Base-by-base conservation (phyloP, 179 eudicot species). In the Vitellaria paradoxa region DNA sequence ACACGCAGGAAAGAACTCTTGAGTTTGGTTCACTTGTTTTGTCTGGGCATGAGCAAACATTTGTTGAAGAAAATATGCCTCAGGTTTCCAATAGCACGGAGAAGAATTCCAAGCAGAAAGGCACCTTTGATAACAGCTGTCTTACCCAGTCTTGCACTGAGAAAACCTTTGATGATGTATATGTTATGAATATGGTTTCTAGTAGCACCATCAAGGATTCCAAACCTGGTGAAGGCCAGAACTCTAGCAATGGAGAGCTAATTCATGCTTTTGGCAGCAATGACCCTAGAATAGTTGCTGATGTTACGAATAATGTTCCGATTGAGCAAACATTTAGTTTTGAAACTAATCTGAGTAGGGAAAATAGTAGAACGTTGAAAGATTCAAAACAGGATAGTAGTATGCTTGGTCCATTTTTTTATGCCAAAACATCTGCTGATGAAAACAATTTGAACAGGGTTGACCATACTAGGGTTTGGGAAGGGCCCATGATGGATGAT, bases 341-440 rank as follows among this genome's bases (percentile, higher is more conserved):
- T 76, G 92, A 81, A 62, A 81, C 78, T 66, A 81, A 77, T 78
- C 86, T 84, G 40, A 72, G 79, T 76, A 79, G 86, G 62, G 84
- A 83, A 68, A 83, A 79, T 75, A 76, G 75, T 77, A 79, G 65
- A 74, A 78, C 73, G 45, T 68, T 84, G 70, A 86, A 82, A 57
- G 87, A 85, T 70, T 80, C 83, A 66, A 84, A 86, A 75, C 87
- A 83, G 82, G 88, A 77, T 72, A 82, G 86, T 73, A 74, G 80
- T 79, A 84, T 93, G 52, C 87, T 85, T 80, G 85, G 85, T 82
- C 81, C 87, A 67, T 87, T 91, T 79, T 84, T 84, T 83, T 82
- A 83, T 72, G 79, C 81, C 72, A 88, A 88, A 78, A 71, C 87
- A 65, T 77, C 83, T 61, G 87, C 68, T 47, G 63, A 77, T 73